Base-by-base conservation (phyloP, 106 monocot genomes). In the Dendrobium nobile region DNA sequence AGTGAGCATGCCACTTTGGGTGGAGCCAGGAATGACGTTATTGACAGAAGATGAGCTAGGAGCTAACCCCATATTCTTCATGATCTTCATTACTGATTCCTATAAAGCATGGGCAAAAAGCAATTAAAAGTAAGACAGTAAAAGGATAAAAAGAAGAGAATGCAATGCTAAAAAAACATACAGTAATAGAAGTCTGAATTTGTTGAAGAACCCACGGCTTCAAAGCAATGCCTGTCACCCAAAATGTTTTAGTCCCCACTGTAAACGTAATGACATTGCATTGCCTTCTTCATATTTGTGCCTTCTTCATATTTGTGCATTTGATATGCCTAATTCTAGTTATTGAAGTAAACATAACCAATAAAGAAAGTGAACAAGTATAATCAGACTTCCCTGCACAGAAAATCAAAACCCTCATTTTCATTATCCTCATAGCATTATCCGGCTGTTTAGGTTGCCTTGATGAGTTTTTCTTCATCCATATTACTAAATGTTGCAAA, bases 131-230 rank as follows among this genome's bases (percentile, higher is more conserved):
- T 41, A 72, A 10, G 16, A 47, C 26, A 51, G 6, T 43, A 75
- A 37, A 18, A 76, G 6, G 41, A 41, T 58, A 26, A 78, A 64
- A 65, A 31, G 44, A 17, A 78, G 33, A 51, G 4, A 54, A 41
- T 20, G 15, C 16, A 81, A 27, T 0, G 20, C 9, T n/a, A 67
- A 51, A 22, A 22, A 6, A 58, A 73, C 79, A 78, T 88, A 92
- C 92, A 8, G 42, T 58, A 81, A 88, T 16, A 75, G 85, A 88
- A 84, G 86, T 82, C 41, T 88, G 90, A 16, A 90, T 77, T 33
- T 67, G 75, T 20, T 86, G 79, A 79, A 90, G 40, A 43, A 88
- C 86, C 74, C 84, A 79, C 79, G 92, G 90, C 77, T 92, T 92
- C 80, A 92, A 74, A 18, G 92, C 86, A 83, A 92, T 40, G 65